Evolutionary conservation across 495 filamentous ascomycete species (phyloP), one percentile per base, ranked within the genome.

Genomic region (Talaromyces thailandensis): DNA sequence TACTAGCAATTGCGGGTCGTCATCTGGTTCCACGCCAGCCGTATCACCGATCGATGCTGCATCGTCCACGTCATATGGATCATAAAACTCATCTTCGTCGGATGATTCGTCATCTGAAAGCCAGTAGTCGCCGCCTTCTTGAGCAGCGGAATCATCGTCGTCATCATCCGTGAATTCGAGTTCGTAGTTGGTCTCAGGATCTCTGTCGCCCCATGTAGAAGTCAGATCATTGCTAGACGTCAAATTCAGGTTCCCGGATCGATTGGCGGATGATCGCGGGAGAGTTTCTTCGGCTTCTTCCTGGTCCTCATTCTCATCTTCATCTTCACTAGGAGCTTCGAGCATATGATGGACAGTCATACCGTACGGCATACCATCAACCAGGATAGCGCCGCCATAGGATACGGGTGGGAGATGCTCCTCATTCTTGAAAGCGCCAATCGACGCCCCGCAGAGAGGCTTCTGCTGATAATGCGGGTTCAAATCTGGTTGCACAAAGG

Each of bases 261-360:
- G 73, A 12, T 71, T 74, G 6, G 74, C 65, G 3, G 76, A 80
- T 9, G 76, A 70, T 0, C 69, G 62, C 14, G 75, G 76, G 3
- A 57, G 64, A 31, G 70, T 68, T 12, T 64, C 63, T 31, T 75
- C 69, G 32, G 71, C 56, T n/a, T 74, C 68, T 2, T 67, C 72
- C 12, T 53, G 52, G 11, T 68, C 73, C 51, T 86, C 82, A 35
- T 84, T 82, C 14, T 86, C 82, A 16, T 70, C 73, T 51, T 86
- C 82, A 45, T 84, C 82, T 16, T 86, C 82, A 28, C 87, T 89
- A 4, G 88, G 89, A 16, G 88, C 84, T 65, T 98, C 93, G 1
- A 98, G 81, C 86, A 98, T 90, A 70, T 98, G 93, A 65, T 98
- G 93, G 3, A 97, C 93, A 18, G 89, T 96, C 87, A 97, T 91